Evolutionary conservation across 768 basidiomycete genomes (phyloP).

Genomic region (Dentipellis sp.): DNA sequence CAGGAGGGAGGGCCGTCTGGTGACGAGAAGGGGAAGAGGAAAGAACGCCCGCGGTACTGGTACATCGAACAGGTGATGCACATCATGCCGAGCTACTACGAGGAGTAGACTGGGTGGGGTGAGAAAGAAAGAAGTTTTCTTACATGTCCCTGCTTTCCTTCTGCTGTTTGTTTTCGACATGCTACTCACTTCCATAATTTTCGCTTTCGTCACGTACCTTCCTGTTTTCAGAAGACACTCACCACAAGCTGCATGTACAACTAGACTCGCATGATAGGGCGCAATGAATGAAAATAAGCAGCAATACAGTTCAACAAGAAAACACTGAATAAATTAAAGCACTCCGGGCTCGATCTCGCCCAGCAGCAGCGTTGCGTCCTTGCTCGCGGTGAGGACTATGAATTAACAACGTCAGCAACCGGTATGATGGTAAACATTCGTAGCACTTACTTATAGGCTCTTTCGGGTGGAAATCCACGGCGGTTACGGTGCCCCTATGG

Average conservation of each 20-base stretch:
- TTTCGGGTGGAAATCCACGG: conserved; percentile 94
- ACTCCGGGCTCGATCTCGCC: conserved; percentile 76
- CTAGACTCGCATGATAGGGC: neutral
- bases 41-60: conserved; percentile 35
- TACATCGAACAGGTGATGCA: conserved; percentile 49
- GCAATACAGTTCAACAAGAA: neutral
- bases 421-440: neutral
- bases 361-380: conserved; percentile 86
- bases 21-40: conserved; percentile 17
- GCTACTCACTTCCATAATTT: neutral
- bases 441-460: conserved; percentile 79
- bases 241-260: neutral
- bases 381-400: conserved; percentile 83
- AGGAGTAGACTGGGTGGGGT: conserved; percentile 14
- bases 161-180: neutral
- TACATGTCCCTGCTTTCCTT: neutral
- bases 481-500: conserved; percentile 92
- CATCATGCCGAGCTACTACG: conserved; percentile 46
- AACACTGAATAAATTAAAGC: conserved; percentile 1
- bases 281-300: neutral
- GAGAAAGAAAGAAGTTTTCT: neutral
- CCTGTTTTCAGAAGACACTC: neutral
- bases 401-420: neutral
- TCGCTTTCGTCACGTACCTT: neutral
- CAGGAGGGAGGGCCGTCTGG: conserved; percentile 12